phyloP scores from a whole-genome alignment of 768 basidiomycete species.

The Tylopilus subfusipes region DNA sequence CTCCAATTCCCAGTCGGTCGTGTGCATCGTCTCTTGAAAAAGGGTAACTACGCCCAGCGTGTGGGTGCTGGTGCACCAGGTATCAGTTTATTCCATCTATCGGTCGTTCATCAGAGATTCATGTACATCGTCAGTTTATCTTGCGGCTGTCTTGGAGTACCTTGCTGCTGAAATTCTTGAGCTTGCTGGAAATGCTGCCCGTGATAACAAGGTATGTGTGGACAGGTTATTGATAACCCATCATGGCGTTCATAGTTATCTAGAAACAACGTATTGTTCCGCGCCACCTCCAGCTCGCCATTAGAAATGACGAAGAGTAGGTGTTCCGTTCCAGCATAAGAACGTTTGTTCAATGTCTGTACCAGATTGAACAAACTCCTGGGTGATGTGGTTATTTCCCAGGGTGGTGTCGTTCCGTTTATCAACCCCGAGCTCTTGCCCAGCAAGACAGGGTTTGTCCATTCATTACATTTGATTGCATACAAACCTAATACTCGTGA shows the following conservation, averaged over 20 bases:
- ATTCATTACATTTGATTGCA: background rate
- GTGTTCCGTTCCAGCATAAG: conserved; percentile 10
- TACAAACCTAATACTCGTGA: conserved; percentile 4
- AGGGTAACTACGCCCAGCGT: conserved; percentile 84
- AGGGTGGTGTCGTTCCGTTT: conserved; percentile 81
- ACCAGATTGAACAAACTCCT: conserved; percentile 72
- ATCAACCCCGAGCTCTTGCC: conserved; percentile 47
- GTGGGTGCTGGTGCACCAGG: conserved; percentile 88
- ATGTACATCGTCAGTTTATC: conserved; percentile 55
- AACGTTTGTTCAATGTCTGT: background rate
- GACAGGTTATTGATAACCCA: background rate
- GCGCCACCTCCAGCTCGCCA: conserved; percentile 87
- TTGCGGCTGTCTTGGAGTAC: conserved; percentile 89
- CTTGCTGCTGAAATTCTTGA: conserved; percentile 93
- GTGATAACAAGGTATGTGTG: conserved; percentile 32
- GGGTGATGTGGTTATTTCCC: conserved; percentile 83
- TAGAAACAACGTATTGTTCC: conserved; percentile 93
- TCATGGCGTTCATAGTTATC: background rate
- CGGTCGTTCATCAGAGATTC: background rate
- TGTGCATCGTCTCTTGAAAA: conserved; percentile 85
- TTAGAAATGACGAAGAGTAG: conserved; percentile 87
- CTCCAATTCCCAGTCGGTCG: conserved; percentile 89
- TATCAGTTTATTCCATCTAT: conserved; percentile 23
- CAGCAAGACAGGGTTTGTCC: conserved; percentile 28
- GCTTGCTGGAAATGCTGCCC: conserved; percentile 78